Evolutionary conservation across 805 yeast genomes (phyloP).

Genomic region (Metschnikowia anglica): DNA sequence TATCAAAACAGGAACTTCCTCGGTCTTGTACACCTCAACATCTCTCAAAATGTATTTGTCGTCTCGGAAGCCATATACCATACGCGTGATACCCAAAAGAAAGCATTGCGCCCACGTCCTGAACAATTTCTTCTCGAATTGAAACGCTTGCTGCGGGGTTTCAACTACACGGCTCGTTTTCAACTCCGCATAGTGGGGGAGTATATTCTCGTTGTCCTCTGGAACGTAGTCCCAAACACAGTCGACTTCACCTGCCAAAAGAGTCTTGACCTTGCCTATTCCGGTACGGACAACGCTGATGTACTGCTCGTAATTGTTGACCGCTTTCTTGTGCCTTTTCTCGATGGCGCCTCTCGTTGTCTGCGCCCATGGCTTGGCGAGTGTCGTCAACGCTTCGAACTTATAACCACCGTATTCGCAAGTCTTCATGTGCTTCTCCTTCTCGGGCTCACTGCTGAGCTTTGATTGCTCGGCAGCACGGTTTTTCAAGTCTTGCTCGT

Average conservation of each 20-base stretch:
- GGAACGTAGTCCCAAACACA: slow-evolving; percentile 84
- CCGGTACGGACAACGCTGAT: slow-evolving; percentile 82
- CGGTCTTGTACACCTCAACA: slow-evolving; percentile 75
- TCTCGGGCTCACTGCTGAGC: slow-evolving; percentile 18
- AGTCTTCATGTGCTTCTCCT: slow-evolving; percentile 33
- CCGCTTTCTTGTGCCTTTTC: slow-evolving; percentile 55
- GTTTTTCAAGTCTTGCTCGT: slow-evolving; percentile 35
- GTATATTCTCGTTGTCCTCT: slow-evolving; percentile 42
- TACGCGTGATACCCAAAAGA: slow-evolving; percentile 75
- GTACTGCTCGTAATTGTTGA: slow-evolving; percentile 74
- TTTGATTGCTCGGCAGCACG: slow-evolving; percentile 23
- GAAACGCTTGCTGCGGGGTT: slow-evolving; percentile 55
- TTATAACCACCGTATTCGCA: slow-evolving; percentile 74
- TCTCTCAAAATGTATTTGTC: slow-evolving; percentile 59
- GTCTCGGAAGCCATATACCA: slow-evolving; percentile 86
- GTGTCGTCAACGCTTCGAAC: slow-evolving; percentile 76
- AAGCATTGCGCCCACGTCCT: slow-evolving; percentile 94
- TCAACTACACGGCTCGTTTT: slow-evolving; percentile 65
- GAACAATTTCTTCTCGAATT: slow-evolving; percentile 74
- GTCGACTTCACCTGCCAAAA: slow-evolving; percentile 90
- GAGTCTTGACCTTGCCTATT: slow-evolving; percentile 65
- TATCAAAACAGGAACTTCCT: slow-evolving; percentile 70
- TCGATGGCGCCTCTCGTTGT: slow-evolving; percentile 68
- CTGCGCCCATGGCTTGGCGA: slow-evolving; percentile 72
- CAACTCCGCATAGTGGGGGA: slow-evolving; percentile 79